These are phyloP conservation scores for Staphylotrichum tortipilum DNA, from an alignment of 495 filamentous ascomycete species.

Conservation along the genomic window DNA sequence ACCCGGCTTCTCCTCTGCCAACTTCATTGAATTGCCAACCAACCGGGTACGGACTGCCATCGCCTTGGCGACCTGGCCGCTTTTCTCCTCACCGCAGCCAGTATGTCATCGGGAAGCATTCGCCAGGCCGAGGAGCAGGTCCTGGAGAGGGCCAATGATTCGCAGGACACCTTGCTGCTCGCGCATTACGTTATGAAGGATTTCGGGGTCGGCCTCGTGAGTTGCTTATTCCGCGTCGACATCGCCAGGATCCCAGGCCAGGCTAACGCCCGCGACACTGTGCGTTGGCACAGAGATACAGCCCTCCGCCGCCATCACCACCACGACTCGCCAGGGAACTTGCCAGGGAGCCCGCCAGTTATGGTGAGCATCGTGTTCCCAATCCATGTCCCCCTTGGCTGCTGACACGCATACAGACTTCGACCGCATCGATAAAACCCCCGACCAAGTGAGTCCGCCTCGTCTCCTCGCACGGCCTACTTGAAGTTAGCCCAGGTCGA, in stretches of 20 bases:
- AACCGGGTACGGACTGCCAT: neutral
- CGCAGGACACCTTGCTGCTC: constrained; percentile 22
- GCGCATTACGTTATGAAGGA: constrained; percentile 16
- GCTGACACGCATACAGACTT: too few relatives aligned
- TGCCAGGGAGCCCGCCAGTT: too few relatives aligned
- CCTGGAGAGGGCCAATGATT: constrained; percentile 15
- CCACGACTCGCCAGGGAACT: too few relatives aligned
- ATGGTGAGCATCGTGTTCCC: too few relatives aligned
- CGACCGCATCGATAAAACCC: too few relatives aligned
- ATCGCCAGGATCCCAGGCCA: neutral
- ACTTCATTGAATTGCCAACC: too few relatives aligned
- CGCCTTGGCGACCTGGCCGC: neutral
- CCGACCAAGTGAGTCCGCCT: too few relatives aligned
- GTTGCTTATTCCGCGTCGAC: constrained; percentile 9
- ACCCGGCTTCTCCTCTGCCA: too few relatives aligned
- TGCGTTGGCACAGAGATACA: constrained; percentile 23
- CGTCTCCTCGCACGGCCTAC: constrained; percentile 6
- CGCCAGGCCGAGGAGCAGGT: constrained; percentile 18
- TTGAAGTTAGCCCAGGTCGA: too few relatives aligned
- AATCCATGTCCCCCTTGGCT: too few relatives aligned
- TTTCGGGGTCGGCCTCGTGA: constrained; percentile 19
- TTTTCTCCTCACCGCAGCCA: neutral
- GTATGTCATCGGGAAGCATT: constrained; percentile 7
- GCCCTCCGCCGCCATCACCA: constrained; percentile 26
- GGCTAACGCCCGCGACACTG: constrained; percentile 3